Evolutionary conservation across 2,329 filamentous ascomycete genomes (phyloP).

Genomic region (Fusarium fracticaudum): DNA sequence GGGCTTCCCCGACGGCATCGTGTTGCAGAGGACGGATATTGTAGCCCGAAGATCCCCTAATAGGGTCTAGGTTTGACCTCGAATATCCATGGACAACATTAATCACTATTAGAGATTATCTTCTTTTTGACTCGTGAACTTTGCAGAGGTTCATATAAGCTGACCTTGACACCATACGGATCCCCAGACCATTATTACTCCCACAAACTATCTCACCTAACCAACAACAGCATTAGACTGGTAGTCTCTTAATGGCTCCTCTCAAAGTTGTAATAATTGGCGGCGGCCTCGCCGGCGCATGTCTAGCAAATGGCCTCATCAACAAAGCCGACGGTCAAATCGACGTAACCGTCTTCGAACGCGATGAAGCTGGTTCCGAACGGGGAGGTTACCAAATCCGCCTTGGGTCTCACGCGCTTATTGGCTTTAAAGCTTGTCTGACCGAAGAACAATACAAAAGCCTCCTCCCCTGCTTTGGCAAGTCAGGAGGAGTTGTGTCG

Average conservation of each 20-base stretch:
- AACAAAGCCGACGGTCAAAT: background rate
- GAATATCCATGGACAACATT: too few relatives aligned
- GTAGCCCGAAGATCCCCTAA: too few relatives aligned
- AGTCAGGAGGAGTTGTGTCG: background rate
- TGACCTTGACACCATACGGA: too few relatives aligned
- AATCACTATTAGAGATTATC: fast-evolving
- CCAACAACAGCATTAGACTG: fast-evolving
- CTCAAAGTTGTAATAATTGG: background rate
- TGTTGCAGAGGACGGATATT: too few relatives aligned
- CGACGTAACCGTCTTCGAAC: background rate
- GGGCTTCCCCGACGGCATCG: too few relatives aligned
- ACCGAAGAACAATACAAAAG: background rate
- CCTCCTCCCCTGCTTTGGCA: background rate
- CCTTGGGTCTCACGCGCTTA: background rate
- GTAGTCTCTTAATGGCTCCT: background rate
- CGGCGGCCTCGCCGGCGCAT: background rate
- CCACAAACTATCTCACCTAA: too few relatives aligned
- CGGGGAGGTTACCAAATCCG: background rate
- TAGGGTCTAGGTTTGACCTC: too few relatives aligned
- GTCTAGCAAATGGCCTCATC: background rate
- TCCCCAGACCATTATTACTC: background rate
- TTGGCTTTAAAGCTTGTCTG: background rate
- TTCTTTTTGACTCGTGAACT: too few relatives aligned
- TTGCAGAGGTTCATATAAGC: too few relatives aligned
- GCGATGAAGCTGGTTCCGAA: background rate